Conservation (phyloP, 345 rosid species). For the Citrus sp. region DNA sequence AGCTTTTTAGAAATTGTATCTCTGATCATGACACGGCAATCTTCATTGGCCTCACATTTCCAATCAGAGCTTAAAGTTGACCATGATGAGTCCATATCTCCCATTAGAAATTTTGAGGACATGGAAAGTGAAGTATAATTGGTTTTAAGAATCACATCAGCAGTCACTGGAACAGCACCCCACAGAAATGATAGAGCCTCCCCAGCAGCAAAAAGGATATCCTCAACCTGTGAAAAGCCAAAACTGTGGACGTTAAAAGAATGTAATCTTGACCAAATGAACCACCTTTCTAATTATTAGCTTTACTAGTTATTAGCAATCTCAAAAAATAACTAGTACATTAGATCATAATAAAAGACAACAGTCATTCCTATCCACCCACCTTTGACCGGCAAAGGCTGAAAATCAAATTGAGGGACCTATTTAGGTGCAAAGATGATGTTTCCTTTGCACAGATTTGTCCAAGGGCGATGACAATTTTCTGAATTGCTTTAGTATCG, state of each 20-base stretch:
- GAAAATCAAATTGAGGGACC: constrained; percentile 73
- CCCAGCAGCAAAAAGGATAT: constrained; percentile 91
- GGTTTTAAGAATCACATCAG: constrained; percentile 84
- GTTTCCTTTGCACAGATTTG: constrained; percentile 73
- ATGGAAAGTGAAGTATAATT: constrained; percentile 82
- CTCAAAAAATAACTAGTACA: neutral
- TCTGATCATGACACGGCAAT: constrained; percentile 48
- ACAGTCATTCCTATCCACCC: constrained; percentile 38
- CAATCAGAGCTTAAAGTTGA: constrained; percentile 35
- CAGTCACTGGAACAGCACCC: constrained; percentile 91
- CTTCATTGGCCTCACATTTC: constrained; percentile 44
- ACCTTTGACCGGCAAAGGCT: constrained; percentile 91
- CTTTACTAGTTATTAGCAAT: neutral
- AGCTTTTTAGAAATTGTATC: constrained; percentile 68
- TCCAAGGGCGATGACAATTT: constrained; percentile 74
- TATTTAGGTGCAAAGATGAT: constrained; percentile 56
- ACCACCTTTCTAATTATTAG: neutral
- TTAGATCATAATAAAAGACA: neutral
- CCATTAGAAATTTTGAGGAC: constrained; percentile 82
- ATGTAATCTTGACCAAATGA: neutral
- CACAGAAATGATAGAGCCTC: constrained; percentile 91
- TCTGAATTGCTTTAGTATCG: constrained; percentile 80
- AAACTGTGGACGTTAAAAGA: constrained; percentile 8
- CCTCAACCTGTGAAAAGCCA: constrained; percentile 75
- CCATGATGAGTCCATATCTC: constrained; percentile 54